A percentile compares a stretch with the other conserved stretches of the same genome.
These are phyloP conservation scores for Davidsoniella eucalypti DNA, from an alignment of 2,329 filamentous ascomycete species.

Conservation along the genomic window DNA sequence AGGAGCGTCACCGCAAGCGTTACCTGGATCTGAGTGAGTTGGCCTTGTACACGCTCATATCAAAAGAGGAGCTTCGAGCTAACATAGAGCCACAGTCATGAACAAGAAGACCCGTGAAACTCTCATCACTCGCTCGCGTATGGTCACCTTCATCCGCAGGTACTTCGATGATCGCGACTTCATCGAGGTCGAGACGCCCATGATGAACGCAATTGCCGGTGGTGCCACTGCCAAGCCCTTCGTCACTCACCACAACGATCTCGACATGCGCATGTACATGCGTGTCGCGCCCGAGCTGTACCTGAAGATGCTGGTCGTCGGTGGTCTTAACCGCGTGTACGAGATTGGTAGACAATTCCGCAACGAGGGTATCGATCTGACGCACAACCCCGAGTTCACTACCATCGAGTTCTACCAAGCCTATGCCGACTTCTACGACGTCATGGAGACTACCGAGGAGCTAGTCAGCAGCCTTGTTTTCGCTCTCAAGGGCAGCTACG, in stretches of 20 bases:
- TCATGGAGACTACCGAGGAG: conserved; percentile 84
- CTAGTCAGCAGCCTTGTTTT: conserved; percentile 82
- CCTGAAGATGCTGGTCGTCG: conserved; percentile 90
- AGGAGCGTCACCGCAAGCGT: conserved; percentile 81
- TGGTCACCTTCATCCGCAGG: conserved; percentile 72
- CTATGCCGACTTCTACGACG: conserved; percentile 78
- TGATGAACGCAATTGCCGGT: conserved; percentile 92
- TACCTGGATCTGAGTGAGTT: conserved; percentile 63
- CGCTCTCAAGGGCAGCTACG: conserved; percentile 69
- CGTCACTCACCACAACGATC: conserved; percentile 87
- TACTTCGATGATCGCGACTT: conserved; percentile 85
- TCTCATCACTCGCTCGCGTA: conserved; percentile 62
- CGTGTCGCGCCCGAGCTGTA: conserved; percentile 90
- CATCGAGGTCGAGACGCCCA: conserved; percentile 87
- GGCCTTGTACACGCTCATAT: no score
- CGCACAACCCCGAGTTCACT: conserved; percentile 93
- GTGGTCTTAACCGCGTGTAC: conserved; percentile 86
- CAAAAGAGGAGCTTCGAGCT: background rate
- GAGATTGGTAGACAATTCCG: conserved; percentile 92
- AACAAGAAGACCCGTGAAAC: conserved; percentile 74
- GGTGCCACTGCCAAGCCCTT: conserved; percentile 91
- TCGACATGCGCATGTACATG: conserved; percentile 89
- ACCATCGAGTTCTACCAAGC: conserved; percentile 96
- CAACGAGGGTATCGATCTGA: conserved; percentile 59
- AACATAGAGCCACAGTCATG: conserved; percentile 39